Base-by-base conservation (phyloP, 78 protist species). In the Andalucia godoyi region DNA sequence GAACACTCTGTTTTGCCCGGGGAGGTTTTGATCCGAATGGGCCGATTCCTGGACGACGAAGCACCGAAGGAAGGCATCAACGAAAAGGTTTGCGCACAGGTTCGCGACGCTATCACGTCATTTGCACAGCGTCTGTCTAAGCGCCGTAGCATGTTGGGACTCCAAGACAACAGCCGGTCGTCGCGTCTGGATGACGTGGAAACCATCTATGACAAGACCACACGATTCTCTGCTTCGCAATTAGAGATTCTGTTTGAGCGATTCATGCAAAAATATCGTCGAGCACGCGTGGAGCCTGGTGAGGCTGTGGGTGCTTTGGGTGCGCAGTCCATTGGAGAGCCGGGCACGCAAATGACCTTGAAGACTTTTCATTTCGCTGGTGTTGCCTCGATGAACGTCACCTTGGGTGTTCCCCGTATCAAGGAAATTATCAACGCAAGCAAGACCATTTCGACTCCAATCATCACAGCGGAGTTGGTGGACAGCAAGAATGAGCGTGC, bases 301-400 rank as follows among this genome's bases (percentile, higher is more conserved):
- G 77, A 95, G 0, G 97, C 99, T 0, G 96, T 93, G n/a, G 99
- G 99, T 3, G 99, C 99, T 2, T 29, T 97, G 34, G 98, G 86
- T 27, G 99, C 96, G 7, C 99, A 95, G 70, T 33, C 66, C 6
- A 79, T 89, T 49, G 99, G 99, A 27, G 99, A 95, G 59, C 99
- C 99, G 23, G 97, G 94, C 37, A 97, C 99, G 23, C 99, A 97
- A 70, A 95, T 97, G 98, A 96, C 99, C 17, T 83, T 96, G 60
- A 93, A 95, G 75, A 96, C 99, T 18, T 95, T 97, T 90, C 99
- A 97, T 70, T 97, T 97, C 64, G 99, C 99, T 52, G 99, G 99
- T 61, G 98, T 92, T 34, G 99, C 98, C 18, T 77, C 89, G 39
- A 96, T 92, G 98, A 86, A 77, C 74, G 68, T 90, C 62, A 93